Conservation (phyloP, 352 stramenopile genomes). For the Hyphochytrium catenoides region DNA sequence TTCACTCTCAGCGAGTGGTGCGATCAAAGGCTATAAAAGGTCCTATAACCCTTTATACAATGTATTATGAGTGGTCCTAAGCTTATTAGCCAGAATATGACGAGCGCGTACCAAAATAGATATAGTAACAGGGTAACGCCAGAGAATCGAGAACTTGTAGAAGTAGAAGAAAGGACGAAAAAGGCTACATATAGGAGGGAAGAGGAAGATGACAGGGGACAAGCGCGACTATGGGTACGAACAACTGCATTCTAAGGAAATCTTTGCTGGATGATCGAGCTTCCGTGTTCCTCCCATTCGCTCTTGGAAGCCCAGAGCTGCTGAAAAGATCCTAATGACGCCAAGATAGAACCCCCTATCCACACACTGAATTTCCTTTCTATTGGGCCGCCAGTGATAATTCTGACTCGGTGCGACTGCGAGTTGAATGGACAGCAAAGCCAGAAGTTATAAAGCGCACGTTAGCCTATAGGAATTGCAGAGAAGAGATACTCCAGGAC, state of each 20-base stretch:
- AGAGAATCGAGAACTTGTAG: no score
- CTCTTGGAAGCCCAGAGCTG: conserved; percentile 58
- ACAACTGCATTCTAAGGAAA: neutral
- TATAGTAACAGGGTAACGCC: no score
- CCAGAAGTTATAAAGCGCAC: neutral
- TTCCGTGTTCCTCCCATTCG: conserved; percentile 53
- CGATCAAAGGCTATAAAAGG: no score
- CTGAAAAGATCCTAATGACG: conserved; percentile 60
- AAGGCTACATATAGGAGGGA: neutral
- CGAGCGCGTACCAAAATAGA: no score
- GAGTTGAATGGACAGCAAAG: neutral
- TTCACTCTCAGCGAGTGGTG: no score
- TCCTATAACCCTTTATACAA: no score
- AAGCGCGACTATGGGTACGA: conserved; percentile 1
- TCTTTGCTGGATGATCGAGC: conserved; percentile 15
- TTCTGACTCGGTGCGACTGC: no score
- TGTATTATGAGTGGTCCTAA: no score
- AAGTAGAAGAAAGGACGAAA: no score
- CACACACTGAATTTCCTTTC: conserved; percentile 62
- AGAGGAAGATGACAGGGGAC: neutral
- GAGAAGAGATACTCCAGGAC: neutral
- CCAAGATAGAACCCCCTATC: conserved; percentile 59
- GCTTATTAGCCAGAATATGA: no score
- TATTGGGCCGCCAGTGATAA: conserved; percentile 47
- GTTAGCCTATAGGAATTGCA: neutral